Conservation (phyloP, 140 eudicot genomes). For the Anethum foeniculum region DNA sequence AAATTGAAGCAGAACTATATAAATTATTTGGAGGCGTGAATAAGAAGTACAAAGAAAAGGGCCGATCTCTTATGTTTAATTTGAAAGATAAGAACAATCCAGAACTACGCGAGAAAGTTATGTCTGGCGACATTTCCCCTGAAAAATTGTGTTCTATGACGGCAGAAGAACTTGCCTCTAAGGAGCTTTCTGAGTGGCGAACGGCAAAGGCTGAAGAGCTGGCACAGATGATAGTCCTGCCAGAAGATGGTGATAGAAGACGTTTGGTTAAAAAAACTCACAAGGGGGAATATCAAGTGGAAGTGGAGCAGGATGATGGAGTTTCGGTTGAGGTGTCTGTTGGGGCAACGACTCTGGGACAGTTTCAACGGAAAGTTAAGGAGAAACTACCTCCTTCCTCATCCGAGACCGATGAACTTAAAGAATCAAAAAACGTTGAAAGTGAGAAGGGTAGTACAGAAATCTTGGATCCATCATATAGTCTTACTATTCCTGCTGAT, state of each 20-base stretch:
- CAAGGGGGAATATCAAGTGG: conserved; percentile 92
- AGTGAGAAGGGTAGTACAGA: conserved; percentile 26
- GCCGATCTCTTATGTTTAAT: conserved; percentile 80
- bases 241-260: conserved; percentile 66
- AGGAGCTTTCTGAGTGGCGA: conserved; percentile 95
- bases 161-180: conserved; percentile 96
- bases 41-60: conserved; percentile 89
- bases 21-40: conserved; percentile 78
- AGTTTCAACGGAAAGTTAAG: conserved; percentile 30
- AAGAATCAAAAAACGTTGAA: conserved; percentile 25
- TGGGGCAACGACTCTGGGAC: conserved; percentile 32
- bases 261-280: conserved; percentile 93
- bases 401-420: conserved; percentile 12
- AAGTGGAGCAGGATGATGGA: conserved; percentile 59
- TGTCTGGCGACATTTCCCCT: conserved; percentile 82
- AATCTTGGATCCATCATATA: conserved; percentile 26
- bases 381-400: conserved; percentile 29
- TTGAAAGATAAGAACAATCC: conserved; percentile 82
- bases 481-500: conserved; percentile 63
- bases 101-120: conserved; percentile 81
- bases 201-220: conserved; percentile 81
- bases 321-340: conserved; percentile 66
- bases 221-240: conserved; percentile 57
- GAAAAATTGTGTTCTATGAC: conserved; percentile 90
- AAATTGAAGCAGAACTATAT: conserved; percentile 72